phyloP scores from a whole-genome alignment of 257 asterid genomes.

The Prunella vulgaris region DNA sequence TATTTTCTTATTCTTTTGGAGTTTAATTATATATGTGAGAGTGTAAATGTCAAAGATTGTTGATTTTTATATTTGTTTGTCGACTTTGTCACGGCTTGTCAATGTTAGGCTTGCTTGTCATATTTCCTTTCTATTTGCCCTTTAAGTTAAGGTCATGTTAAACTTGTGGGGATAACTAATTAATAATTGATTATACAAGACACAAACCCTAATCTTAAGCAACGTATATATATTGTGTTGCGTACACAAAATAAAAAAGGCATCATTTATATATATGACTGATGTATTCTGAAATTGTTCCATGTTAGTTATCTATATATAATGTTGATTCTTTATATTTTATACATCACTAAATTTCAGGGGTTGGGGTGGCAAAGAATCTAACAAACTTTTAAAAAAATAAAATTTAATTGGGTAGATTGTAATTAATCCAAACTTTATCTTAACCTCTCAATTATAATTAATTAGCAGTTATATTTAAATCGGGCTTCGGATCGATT shows the following conservation, averaged over 20 bases:
- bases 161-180: conserved; percentile 16
- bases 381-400: too few species aligned
- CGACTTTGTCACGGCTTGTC: neutral
- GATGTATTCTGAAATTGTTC: neutral
- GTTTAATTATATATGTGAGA: neutral
- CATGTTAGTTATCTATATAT: too few species aligned
- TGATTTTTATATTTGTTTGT: conserved; percentile 2
- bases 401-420: too few species aligned
- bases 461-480: too few species aligned
- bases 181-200: conserved; percentile 3
- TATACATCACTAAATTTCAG: too few species aligned
- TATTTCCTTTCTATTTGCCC: neutral
- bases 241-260: neutral
- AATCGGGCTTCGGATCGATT: too few species aligned
- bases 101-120: neutral
- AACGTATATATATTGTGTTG: conserved; percentile 1
- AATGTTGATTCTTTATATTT: too few species aligned
- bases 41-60: conserved; percentile 29
- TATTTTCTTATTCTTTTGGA: neutral
- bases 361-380: too few species aligned
- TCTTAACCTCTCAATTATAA: too few species aligned
- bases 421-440: too few species aligned
- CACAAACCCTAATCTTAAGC: conserved; percentile 28
- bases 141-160: conserved; percentile 19
- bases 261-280: too few species aligned